Conservation (phyloP, 768 basidiomycete species). For the Podaxis sp. region DNA sequence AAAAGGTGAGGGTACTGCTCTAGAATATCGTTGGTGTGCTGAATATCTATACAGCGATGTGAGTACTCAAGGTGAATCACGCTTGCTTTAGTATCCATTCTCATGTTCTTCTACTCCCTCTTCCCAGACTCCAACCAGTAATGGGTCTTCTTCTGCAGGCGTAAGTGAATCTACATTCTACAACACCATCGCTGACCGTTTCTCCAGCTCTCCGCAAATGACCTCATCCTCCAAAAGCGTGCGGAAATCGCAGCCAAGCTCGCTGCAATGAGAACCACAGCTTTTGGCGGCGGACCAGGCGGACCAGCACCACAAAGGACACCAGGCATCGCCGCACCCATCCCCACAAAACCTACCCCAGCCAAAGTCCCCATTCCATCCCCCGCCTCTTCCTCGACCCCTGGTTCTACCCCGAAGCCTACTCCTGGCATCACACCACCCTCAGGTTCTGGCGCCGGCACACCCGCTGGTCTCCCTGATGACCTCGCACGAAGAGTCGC, state of each 20-base stretch:
- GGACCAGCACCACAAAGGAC: conserved; percentile 4
- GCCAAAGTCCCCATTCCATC: conserved; percentile 28
- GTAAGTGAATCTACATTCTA: conserved; percentile 33
- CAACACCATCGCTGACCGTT: conserved; percentile 1
- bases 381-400: conserved; percentile 27
- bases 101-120: conserved; percentile 64
- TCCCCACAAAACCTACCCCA: conserved; percentile 32
- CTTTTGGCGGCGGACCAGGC: conserved; percentile 23
- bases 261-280: conserved; percentile 61
- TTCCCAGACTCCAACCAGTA: conserved; percentile 52
- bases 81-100: conserved; percentile 39
- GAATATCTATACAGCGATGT: conserved; percentile 51
- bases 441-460: conserved; percentile 22
- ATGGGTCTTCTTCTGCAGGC: conserved; percentile 30
- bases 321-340: conserved; percentile 34
- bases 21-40: conserved; percentile 9
- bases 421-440: conserved; percentile 18
- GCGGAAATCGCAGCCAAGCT: conserved; percentile 85
- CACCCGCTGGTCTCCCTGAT: conserved; percentile 46
- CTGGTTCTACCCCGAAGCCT: conserved; percentile 31
- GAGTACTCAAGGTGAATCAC: conserved; percentile 80
- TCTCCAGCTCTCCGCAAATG: conserved; percentile 46
- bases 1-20: conserved; percentile 51
- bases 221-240: conserved; percentile 76
- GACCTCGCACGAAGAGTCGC: conserved; percentile 71